phyloP scores from a whole-genome alignment of 768 basidiomycete genomes.

The Leucogyrophana mollusca region DNA sequence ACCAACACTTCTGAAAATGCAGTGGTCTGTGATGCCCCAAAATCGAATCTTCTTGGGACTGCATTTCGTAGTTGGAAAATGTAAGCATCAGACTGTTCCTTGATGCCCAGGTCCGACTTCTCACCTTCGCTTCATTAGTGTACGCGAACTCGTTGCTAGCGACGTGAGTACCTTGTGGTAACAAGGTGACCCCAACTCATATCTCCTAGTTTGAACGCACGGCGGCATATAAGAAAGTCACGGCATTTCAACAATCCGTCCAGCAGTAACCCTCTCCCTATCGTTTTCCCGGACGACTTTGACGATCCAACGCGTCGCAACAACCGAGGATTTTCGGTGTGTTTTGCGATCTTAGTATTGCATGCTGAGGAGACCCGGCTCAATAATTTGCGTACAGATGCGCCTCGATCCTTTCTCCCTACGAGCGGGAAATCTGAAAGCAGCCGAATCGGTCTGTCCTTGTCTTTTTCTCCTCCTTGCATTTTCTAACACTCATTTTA shows the following conservation, averaged over 20 bases:
- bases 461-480: neutral
- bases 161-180: slow-evolving; percentile 15
- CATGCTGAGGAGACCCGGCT: too few species aligned
- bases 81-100: slow-evolving; percentile 8
- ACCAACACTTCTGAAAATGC: neutral
- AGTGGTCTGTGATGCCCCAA: slow-evolving; percentile 20
- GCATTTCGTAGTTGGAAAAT: slow-evolving; percentile 21
- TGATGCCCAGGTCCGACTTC: neutral
- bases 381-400: slow-evolving; percentile 1
- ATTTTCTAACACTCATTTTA: neutral
- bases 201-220: slow-evolving; percentile 25
- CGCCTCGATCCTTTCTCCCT: slow-evolving; percentile 1
- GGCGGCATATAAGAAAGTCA: slow-evolving; percentile 7
- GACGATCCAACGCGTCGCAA: neutral
- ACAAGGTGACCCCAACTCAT: neutral
- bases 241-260: neutral
- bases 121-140: slow-evolving; percentile 8
- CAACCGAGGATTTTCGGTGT: neutral
- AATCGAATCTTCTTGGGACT: slow-evolving; percentile 24
- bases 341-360: too few species aligned
- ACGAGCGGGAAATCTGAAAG: neutral
- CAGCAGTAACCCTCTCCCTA: slow-evolving; percentile 1
- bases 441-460: slow-evolving; percentile 10
- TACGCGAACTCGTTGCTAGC: slow-evolving; percentile 26
- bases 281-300: neutral